phyloP scores from a whole-genome alignment of 2,329 filamentous ascomycete species.

The Diaporthe australafricana region DNA sequence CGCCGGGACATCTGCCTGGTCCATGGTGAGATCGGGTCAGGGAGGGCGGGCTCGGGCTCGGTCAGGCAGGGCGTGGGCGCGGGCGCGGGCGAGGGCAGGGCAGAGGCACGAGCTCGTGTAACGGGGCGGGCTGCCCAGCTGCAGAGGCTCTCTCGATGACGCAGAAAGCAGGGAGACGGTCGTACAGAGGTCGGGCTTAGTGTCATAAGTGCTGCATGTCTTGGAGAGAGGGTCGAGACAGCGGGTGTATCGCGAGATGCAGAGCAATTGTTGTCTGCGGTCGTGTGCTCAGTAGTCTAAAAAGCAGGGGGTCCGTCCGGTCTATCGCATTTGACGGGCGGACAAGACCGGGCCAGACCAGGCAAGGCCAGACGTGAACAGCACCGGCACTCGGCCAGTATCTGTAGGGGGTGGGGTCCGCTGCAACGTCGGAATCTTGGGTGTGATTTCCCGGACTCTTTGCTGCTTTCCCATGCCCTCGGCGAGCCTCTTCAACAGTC shows the following conservation, averaged over 20 bases:
- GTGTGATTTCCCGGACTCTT: conserved; percentile 10
- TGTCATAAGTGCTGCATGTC: conserved; percentile 37
- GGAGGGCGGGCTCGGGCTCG: conserved; percentile 1
- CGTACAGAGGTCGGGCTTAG: conserved; percentile 26
- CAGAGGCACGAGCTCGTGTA: conserved; percentile 35
- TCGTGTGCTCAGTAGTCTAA: conserved; percentile 5
- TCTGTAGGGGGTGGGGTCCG: conserved; percentile 13
- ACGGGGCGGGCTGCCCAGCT: conserved; percentile 26
- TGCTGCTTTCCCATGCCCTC: not conserved
- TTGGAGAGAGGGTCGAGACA: conserved; percentile 22
- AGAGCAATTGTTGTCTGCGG: conserved; percentile 9
- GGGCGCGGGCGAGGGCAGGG: conserved; percentile 14
- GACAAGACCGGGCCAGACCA: not conserved
- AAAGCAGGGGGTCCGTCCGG: not conserved
- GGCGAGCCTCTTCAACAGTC: not conserved
- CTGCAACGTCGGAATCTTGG: conserved; percentile 18
- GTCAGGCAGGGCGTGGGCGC: not conserved
- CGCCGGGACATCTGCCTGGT: conserved; percentile 75
- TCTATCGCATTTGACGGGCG: not conserved
- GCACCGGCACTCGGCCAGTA: not conserved
- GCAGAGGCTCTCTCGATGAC: conserved; percentile 34
- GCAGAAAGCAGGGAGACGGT: conserved; percentile 28
- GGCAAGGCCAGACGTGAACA: not conserved
- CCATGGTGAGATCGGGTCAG: conserved; percentile 57
- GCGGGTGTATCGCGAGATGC: conserved; percentile 33